These are phyloP conservation scores for Sporothrix variecibatus DNA, from an alignment of 2,329 filamentous ascomycete species.

Conservation along the genomic window DNA sequence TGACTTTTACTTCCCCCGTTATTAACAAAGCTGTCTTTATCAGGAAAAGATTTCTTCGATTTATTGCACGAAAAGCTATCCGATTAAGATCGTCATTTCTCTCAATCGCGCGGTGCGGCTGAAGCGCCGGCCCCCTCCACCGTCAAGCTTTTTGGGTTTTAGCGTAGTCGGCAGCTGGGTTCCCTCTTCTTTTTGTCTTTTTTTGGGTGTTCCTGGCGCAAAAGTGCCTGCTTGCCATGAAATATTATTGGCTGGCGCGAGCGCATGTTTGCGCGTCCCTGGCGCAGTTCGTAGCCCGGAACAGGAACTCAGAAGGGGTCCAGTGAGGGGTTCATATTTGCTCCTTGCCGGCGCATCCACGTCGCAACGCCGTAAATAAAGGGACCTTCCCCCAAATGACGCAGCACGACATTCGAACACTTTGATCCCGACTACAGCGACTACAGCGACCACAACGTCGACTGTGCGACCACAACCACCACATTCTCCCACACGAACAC, in stretches of 20 bases:
- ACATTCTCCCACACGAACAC: neutral
- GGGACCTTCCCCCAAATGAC: neutral
- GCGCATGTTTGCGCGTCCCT: neutral
- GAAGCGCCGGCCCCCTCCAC: neutral
- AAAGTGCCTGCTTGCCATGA: neutral
- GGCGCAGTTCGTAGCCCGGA: neutral
- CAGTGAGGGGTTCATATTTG: neutral
- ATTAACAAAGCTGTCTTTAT: too few species aligned
- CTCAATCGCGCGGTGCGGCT: neutral
- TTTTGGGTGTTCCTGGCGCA: neutral
- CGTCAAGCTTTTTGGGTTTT: neutral
- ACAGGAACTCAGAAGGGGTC: neutral
- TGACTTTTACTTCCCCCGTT: too few species aligned
- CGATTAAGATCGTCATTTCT: neutral
- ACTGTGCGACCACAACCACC: neutral
- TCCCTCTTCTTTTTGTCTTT: neutral
- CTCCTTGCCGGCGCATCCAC: neutral
- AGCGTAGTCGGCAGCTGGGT: neutral
- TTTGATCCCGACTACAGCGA: too few species aligned
- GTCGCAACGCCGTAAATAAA: neutral
- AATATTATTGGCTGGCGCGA: neutral
- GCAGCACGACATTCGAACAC: neutral
- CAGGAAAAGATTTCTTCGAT: too few species aligned
- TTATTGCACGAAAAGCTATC: too few species aligned
- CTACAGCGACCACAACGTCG: neutral